phyloP scores from a whole-genome alignment of 2,329 filamentous ascomycete species.

The Trichoderma atrobrunneum region DNA sequence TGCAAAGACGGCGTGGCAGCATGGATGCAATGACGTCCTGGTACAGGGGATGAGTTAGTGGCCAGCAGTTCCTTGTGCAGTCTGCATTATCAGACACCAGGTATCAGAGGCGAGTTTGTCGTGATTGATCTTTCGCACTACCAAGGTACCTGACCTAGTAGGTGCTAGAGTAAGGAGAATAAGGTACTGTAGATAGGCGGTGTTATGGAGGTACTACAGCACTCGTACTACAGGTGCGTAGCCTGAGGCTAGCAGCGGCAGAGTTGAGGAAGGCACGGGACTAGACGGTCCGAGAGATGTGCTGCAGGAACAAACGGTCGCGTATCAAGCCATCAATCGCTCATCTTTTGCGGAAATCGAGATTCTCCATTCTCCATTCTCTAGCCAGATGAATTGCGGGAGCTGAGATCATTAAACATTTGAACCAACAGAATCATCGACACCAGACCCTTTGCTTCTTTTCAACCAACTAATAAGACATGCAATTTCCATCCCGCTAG shows the following conservation, averaged over 20 bases:
- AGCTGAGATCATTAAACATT: neutral
- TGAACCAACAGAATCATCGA: neutral
- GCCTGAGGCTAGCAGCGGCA: neutral
- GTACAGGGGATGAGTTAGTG: neutral
- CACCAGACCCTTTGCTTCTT: neutral
- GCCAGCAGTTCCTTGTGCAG: neutral
- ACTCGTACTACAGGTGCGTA: too few species aligned
- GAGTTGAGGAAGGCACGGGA: conserved; percentile 10
- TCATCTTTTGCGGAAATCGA: neutral
- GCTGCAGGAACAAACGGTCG: neutral
- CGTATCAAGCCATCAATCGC: neutral
- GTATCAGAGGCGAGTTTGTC: neutral
- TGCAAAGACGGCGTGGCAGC: neutral
- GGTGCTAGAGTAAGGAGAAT: too few species aligned
- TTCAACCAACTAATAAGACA: neutral
- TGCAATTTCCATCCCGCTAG: conserved; percentile 1
- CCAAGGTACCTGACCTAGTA: too few species aligned
- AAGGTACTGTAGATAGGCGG: neutral
- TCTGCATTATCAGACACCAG: neutral
- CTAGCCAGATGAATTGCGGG: neutral
- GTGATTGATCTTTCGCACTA: neutral
- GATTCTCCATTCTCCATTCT: neutral
- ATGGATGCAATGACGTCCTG: neutral
- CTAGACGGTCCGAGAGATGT: conserved; percentile 1
- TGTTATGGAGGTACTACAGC: neutral